Evolutionary conservation across 2,329 filamentous ascomycete genomes (phyloP), one percentile per base, ranked within the genome.

Genomic region (Ophiostoma perfectum): DNA sequence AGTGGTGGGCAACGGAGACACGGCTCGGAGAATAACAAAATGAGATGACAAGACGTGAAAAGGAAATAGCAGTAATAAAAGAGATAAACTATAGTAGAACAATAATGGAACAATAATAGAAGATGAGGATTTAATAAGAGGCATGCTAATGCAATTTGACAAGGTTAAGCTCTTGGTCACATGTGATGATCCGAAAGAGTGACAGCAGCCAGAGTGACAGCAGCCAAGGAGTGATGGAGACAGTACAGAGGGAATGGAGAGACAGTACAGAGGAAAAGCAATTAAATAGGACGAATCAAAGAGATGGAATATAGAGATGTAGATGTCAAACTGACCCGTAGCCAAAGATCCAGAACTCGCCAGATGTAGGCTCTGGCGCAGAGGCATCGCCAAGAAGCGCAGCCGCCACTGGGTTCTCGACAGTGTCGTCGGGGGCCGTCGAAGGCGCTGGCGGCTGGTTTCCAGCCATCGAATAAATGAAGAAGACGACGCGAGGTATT

Each of bases 291-390:
- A 44, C 18, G 49, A 52, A 69, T 44, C 47, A 65, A 49, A 8
- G 18, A 27, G n/a, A 41, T 18, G 27, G 4, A 44, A 11, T 58
- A 39, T 6, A 52, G 69, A 8, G 64, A 64, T 18, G 18, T 49
- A 66, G 8, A 18, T 63, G 44, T 1, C 14, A 60, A 49, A 70
- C 73, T 70, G 70, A 97, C 94, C 94, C 95, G 76, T 98, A 99
- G 71, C 95, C 95, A 78, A 97, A 98, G 63, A 99, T 83, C 95
- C 95, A 99, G 75, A 98, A 93, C 76, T 96, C 91, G 47, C 85
- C 70, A 7, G 27, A 27, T 27, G 55, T 66, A 8, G 49, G 63
- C 14, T 66, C 60, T 5, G 68, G 36, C 5, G 66, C 67, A n/a
- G 60, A 7, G 14, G 9, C 41, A 27, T 39, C 27, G 55, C 12